A percentile compares a stretch with the other conserved stretches of the same genome.
Evolutionary conservation across 257 asterid species (phyloP).

Genomic region (Gynochthodes officinalis): DNA sequence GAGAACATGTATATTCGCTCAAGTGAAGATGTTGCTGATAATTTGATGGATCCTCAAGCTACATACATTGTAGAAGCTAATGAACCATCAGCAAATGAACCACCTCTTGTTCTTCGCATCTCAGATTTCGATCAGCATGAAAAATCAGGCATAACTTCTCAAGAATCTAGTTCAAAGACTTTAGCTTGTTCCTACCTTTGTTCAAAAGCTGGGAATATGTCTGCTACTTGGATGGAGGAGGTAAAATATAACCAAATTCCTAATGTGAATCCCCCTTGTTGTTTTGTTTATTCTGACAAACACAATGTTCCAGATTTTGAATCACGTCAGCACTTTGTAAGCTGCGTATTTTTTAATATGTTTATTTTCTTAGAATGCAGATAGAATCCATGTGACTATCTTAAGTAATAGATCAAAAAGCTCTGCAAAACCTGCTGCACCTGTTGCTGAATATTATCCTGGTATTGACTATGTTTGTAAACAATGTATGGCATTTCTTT

Average conservation of each 20-base stretch:
- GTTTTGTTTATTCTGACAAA: background rate
- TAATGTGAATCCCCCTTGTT: conserved; percentile 1
- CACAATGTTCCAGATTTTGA: background rate
- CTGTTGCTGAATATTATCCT: conserved; percentile 81
- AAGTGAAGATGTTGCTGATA: conserved; percentile 50
- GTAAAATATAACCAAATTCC: conserved; percentile 37
- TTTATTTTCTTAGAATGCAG: conserved; percentile 62
- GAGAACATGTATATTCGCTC: conserved; percentile 57
- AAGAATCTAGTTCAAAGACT: conserved; percentile 42
- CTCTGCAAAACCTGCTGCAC: conserved; percentile 56
- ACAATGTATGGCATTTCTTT: conserved; percentile 1
- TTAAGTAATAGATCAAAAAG: conserved; percentile 72
- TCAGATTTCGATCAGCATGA: conserved; percentile 42
- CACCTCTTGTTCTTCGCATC: conserved; percentile 60
- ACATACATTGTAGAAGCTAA: conserved; percentile 68
- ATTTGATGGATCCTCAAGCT: conserved; percentile 69
- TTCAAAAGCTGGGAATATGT: conserved; percentile 34
- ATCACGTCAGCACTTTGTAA: conserved; percentile 21
- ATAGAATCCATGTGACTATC: conserved; percentile 67
- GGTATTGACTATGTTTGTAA: conserved; percentile 38
- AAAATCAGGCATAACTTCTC: conserved; percentile 40
- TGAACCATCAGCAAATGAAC: conserved; percentile 42
- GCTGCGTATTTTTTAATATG: conserved; percentile 27
- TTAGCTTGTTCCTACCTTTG: conserved; percentile 58
- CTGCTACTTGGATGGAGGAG: conserved; percentile 66